Evolutionary conservation across 75 land plant species (phyloP).

Genomic region (Pinus taeda): DNA sequence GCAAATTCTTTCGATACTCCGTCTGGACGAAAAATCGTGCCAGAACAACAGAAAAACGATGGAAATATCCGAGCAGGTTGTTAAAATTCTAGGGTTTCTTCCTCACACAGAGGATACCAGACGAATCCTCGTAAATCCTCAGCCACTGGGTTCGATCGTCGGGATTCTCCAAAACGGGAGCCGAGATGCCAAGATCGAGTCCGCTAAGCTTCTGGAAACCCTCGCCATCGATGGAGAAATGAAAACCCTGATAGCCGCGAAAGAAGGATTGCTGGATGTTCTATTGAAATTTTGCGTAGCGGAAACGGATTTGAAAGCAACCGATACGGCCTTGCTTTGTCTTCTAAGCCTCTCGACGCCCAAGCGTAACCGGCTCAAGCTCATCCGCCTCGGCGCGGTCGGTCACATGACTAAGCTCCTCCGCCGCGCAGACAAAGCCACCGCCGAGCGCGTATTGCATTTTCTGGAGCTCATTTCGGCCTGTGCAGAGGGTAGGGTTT

Average conservation of each 20-base stretch:
- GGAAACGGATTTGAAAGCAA: constrained; percentile 13
- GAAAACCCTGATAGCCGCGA: constrained; percentile 18
- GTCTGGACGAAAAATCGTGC: not conserved
- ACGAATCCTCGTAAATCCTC: not conserved
- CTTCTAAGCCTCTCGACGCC: constrained; percentile 23
- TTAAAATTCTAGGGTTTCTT: not conserved
- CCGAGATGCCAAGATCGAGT: constrained; percentile 33
- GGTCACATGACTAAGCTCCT: constrained; percentile 22
- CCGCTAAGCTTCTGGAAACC: constrained; percentile 29
- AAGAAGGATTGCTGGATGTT: constrained; percentile 18
- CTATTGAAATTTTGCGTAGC: constrained; percentile 22
- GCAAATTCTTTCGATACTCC: constrained; percentile 2
- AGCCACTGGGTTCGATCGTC: constrained; percentile 12
- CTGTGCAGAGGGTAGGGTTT: constrained; percentile 56
- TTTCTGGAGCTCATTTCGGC: constrained; percentile 47
- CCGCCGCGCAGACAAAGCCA: constrained; percentile 8
- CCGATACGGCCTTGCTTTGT: constrained; percentile 32
- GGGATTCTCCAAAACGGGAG: constrained; percentile 24
- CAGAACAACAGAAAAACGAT: constrained; percentile 1
- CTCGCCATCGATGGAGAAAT: constrained; percentile 20
- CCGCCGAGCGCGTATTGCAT: constrained; percentile 39
- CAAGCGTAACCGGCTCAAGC: constrained; percentile 15
- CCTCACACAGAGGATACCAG: constrained; percentile 5
- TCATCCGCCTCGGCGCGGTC: constrained; percentile 38
- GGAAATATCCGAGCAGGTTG: constrained; percentile 5